Evolutionary conservation across 208 protist genomes (phyloP).

Genomic region (Crithidia bombi): DNA sequence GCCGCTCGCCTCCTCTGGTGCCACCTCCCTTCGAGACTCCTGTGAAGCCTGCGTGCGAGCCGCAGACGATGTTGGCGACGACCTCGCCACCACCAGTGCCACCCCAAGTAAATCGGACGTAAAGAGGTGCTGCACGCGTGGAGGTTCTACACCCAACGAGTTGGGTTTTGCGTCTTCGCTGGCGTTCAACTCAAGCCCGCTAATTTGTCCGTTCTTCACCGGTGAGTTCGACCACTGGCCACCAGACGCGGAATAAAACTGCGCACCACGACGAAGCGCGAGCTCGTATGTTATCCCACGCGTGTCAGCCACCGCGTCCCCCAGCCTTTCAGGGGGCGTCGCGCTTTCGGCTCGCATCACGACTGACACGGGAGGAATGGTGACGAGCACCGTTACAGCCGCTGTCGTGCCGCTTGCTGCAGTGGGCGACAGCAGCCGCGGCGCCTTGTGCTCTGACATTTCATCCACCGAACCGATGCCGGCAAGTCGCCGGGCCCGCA

Average conservation of each 20-base stretch:
- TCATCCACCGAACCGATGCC: neutral
- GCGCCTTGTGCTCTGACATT: neutral
- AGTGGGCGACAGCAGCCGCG: neutral
- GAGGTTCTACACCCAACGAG: neutral
- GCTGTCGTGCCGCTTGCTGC: neutral
- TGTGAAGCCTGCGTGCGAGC: neutral
- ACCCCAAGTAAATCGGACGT: constrained; percentile 10
- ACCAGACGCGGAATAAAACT: constrained; percentile 27
- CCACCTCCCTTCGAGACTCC: neutral
- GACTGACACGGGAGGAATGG: constrained; percentile 7
- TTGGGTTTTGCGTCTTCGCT: neutral
- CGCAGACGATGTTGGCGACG: neutral
- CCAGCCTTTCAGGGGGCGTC: neutral
- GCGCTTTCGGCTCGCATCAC: neutral
- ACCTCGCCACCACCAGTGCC: constrained; percentile 2
- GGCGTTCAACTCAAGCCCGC: constrained; percentile 18
- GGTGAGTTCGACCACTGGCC: constrained; percentile 26
- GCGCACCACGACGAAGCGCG: constrained; percentile 20
- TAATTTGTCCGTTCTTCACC: constrained; percentile 27
- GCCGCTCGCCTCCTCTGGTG: neutral
- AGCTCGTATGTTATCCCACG: constrained; percentile 21
- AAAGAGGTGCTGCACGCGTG: constrained; percentile 11
- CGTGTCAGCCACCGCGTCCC: neutral
- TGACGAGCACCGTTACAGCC: constrained; percentile 17
- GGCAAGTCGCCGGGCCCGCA: neutral